phyloP scores from a whole-genome alignment of 164 flowering plant genomes.

The Stephania cephalantha region DNA sequence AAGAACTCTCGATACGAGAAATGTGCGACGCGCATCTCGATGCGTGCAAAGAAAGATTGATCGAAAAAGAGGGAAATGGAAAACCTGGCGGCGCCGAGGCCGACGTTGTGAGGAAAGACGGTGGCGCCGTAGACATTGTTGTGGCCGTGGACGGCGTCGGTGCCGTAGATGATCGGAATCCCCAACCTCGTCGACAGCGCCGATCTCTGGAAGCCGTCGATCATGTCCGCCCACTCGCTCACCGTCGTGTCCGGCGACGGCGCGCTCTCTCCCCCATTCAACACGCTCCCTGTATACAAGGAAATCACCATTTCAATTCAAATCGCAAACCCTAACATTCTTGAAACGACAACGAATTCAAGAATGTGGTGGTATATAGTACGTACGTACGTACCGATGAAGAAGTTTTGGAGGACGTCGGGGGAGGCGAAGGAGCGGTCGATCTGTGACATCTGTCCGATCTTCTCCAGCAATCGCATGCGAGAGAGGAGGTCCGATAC shows the following conservation, averaged over 20 bases:
- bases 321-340: neutral
- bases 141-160: slow-evolving; percentile 39
- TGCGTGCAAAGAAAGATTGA: no score
- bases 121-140: slow-evolving; percentile 34
- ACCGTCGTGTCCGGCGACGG: slow-evolving; percentile 22
- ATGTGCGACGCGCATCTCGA: no score
- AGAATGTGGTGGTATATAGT: no score
- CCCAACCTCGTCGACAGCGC: slow-evolving; percentile 26
- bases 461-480: slow-evolving; percentile 60
- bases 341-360: neutral
- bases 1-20: no score
- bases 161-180: slow-evolving; percentile 32
- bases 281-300: slow-evolving; percentile 22
- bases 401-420: slow-evolving; percentile 26
- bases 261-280: slow-evolving; percentile 28
- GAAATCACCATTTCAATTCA: neutral
- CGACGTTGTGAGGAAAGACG: slow-evolving; percentile 38
- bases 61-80: no score
- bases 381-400: slow-evolving; percentile 30
- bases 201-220: slow-evolving; percentile 22
- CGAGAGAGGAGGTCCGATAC: slow-evolving; percentile 54
- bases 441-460: slow-evolving; percentile 70
- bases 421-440: slow-evolving; percentile 51
- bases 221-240: slow-evolving; percentile 32
- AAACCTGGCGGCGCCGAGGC: slow-evolving; percentile 37